A percentile compares a stretch with the other conserved stretches of the same genome.
Conservation (phyloP, 495 filamentous ascomycete species). For the Hypoxylon intermedium region DNA sequence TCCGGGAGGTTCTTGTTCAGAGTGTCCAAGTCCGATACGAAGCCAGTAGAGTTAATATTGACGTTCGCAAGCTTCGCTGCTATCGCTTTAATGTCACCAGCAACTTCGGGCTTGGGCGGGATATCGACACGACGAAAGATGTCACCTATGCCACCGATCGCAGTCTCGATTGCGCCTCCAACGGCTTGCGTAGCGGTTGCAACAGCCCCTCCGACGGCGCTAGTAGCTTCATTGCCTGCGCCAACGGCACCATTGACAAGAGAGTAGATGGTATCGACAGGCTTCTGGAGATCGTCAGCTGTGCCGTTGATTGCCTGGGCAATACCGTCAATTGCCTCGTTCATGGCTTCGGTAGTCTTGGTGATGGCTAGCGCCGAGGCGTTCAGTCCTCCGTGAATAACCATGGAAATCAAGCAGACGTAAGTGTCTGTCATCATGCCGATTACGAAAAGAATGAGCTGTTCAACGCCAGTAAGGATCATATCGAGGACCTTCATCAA, state of each 20-base stretch:
- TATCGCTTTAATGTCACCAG: slow-evolving; percentile 56
- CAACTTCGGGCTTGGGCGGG: slow-evolving; percentile 63
- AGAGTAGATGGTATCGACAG: slow-evolving; percentile 64
- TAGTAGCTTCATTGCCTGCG: slow-evolving; percentile 47
- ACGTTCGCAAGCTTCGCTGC: slow-evolving; percentile 66
- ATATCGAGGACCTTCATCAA: slow-evolving; percentile 77
- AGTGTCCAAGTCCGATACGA: slow-evolving; percentile 68
- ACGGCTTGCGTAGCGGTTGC: slow-evolving; percentile 56
- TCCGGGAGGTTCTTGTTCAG: slow-evolving; percentile 80
- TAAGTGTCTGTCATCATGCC: slow-evolving; percentile 89
- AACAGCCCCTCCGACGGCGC: slow-evolving; percentile 57
- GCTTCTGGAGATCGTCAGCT: slow-evolving; percentile 63
- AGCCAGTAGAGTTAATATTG: slow-evolving; percentile 65
- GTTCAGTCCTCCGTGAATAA: slow-evolving; percentile 76
- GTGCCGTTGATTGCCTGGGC: slow-evolving; percentile 65
- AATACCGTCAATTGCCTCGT: slow-evolving; percentile 71
- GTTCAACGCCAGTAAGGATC: slow-evolving; percentile 81
- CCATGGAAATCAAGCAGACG: slow-evolving; percentile 82
- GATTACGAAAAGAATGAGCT: slow-evolving; percentile 87
- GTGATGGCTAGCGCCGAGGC: slow-evolving; percentile 71
- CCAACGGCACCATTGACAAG: slow-evolving; percentile 65
- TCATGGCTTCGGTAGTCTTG: slow-evolving; percentile 74
- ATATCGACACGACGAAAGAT: slow-evolving; percentile 48
- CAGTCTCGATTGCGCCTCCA: slow-evolving; percentile 59
- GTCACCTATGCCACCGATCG: slow-evolving; percentile 42